Conservation (phyloP, 2,329 filamentous ascomycete genomes). For the Zasmidium cellare region DNA sequence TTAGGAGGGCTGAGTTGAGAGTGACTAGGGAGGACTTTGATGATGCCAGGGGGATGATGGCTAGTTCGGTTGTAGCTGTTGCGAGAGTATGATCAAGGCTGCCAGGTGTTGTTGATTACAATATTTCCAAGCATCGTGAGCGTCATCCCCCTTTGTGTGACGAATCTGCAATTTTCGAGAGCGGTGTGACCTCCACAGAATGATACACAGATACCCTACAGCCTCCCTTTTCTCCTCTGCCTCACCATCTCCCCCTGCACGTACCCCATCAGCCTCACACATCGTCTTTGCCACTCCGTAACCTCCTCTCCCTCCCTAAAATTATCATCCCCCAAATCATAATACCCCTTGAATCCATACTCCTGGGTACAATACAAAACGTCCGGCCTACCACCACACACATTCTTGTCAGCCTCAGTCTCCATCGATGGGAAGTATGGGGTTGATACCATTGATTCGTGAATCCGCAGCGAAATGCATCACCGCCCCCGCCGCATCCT, state of each 20-base stretch:
- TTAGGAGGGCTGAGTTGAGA: no score
- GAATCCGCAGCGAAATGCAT: slow-evolving; percentile 25
- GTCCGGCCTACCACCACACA: slow-evolving; percentile 21
- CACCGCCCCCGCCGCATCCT: slow-evolving; percentile 25
- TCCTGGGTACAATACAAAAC: slow-evolving; percentile 22
- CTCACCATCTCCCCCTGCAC: background rate
- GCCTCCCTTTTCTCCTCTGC: background rate
- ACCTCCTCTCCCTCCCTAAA: background rate
- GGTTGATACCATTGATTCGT: slow-evolving; percentile 25
- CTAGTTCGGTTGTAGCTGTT: no score
- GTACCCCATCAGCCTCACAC: background rate
- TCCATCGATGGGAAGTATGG: background rate
- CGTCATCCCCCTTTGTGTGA: no score
- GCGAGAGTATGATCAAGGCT: no score
- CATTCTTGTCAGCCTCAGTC: background rate
- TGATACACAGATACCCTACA: no score
- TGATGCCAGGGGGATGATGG: no score
- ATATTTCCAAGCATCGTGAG: no score
- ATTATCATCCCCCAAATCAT: slow-evolving; percentile 23
- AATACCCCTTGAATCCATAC: slow-evolving; percentile 19
- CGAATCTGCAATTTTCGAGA: no score
- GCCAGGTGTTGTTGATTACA: no score
- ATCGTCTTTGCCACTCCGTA: background rate
- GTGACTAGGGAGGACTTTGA: no score
- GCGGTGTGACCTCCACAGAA: no score